Evolutionary conservation across 1,284 basidiomycete genomes (phyloP), one percentile per base, ranked within the genome.

Genomic region (Fomitopsis betulina): DNA sequence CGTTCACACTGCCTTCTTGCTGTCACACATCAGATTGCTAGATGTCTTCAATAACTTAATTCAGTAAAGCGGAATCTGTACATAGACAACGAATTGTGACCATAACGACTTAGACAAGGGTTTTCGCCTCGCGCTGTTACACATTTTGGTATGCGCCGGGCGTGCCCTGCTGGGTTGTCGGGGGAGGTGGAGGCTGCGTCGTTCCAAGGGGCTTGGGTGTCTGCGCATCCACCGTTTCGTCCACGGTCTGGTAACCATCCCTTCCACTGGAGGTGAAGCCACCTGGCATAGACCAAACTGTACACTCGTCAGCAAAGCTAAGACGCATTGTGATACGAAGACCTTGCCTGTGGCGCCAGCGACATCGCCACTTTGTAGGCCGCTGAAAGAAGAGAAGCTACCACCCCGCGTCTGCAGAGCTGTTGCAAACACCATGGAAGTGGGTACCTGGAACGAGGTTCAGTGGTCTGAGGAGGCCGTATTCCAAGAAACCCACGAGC

Each of bases 281-380:
- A 19, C 90, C 90, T 2, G 90, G 91, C 90, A 93, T 93, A 21
- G 89, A 84, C 90, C 90, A 93, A 17, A 92, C 90, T 92, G 62
- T 12, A 39, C 13, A 37, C 25, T 40, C 23, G 50, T 30, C 38
- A 56, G 43, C 12, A 39, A 19, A 13, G 15, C 53, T 38, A 30
- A 17, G 33, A 37, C 51, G 6, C 19, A 33, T 50, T 8, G 30
- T 33, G 38, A 33, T 19, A 30, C 38, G 30, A 50, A 6, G 30
- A 30, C 21, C 62, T 58, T 64, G 85, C 89, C 84, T 37, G 89
- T 90, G 23, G 88, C 80, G 6, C 87, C 85, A 58, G 73, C 76
- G 17, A 84, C 64, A 61, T 86, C 85, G 47, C 75, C 71, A 3
- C 80, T 78, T 39, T 78, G 73, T 53, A 84, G 66, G 2, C 49